phyloP scores from a whole-genome alignment of 495 filamentous ascomycete species.

The Daldinia concentrica region DNA sequence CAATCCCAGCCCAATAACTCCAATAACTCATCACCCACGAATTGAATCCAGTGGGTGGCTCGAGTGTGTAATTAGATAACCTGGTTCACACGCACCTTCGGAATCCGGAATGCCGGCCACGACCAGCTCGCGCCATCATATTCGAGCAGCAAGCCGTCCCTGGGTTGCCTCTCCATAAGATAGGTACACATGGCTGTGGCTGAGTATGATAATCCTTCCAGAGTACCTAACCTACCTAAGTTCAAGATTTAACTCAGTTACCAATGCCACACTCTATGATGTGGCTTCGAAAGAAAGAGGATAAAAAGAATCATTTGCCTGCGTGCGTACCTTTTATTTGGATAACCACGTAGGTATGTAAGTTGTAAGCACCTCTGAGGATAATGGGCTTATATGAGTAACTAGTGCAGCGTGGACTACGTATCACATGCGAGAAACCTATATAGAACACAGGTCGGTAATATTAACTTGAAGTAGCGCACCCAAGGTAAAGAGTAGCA shows the following conservation, averaged over 20 bases:
- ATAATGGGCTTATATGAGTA: conserved; percentile 1
- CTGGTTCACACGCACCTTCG: neutral
- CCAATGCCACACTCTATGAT: neutral
- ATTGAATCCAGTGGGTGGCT: conserved; percentile 10
- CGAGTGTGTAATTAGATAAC: conserved; percentile 17
- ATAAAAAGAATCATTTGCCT: neutral
- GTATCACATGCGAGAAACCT: conserved; percentile 10
- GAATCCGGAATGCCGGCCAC: conserved; percentile 24
- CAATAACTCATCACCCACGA: conserved; percentile 6
- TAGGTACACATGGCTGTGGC: conserved; percentile 16
- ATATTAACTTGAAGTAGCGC: too few relatives aligned
- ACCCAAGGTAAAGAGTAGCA: neutral
- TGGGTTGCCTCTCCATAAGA: conserved; percentile 26
- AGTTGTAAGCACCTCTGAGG: neutral
- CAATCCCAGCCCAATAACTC: conserved; percentile 12
- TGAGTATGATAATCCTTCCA: conserved; percentile 20
- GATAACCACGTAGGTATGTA: conserved; percentile 1
- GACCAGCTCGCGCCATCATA: conserved; percentile 19
- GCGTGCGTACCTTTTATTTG: neutral
- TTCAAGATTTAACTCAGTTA: neutral
- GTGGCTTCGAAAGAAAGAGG: neutral
- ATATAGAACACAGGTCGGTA: neutral
- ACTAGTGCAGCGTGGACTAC: neutral
- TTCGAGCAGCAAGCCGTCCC: neutral
- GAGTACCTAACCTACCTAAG: neutral